phyloP scores from a whole-genome alignment of 768 basidiomycete species.

The Pulveroboletus sp. region DNA sequence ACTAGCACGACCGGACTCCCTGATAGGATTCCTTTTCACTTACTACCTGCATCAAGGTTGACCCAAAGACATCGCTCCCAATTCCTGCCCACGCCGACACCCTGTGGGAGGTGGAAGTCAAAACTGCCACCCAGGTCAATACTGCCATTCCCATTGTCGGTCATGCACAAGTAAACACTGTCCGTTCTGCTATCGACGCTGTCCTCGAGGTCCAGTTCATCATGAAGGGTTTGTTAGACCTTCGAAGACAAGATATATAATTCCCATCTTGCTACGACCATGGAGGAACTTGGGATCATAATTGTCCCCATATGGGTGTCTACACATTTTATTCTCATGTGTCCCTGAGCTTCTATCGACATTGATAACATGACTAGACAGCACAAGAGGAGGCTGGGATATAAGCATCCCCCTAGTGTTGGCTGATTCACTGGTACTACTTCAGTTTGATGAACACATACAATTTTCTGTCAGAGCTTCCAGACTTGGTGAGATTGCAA shows the following conservation, averaged over 20 bases:
- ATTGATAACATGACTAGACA: not conserved
- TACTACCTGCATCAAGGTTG: constrained; percentile 44
- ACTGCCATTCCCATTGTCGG: constrained; percentile 42
- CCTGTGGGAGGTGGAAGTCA: constrained; percentile 86
- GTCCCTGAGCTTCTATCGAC: too few species aligned
- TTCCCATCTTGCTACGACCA: not conserved
- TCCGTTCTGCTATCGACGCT: constrained; percentile 65
- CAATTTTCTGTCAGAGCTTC: constrained; percentile 46
- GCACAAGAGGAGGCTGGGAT: too few species aligned
- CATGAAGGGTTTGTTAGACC: constrained; percentile 80
- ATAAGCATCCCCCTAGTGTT: too few species aligned
- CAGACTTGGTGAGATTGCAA: constrained; percentile 59
- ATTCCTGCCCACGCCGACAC: constrained; percentile 76
- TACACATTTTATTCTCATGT: too few species aligned
- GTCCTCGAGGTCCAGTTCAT: constrained; percentile 76
- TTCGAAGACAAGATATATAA: constrained; percentile 68
- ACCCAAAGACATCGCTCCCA: constrained; percentile 68
- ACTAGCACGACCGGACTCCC: constrained; percentile 4
- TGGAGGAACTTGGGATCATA: not conserved
- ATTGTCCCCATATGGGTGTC: not conserved
- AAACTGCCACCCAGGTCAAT: constrained; percentile 72
- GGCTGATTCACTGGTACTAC: not conserved
- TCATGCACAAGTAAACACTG: constrained; percentile 58
- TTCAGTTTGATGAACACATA: not conserved
- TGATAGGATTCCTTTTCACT: constrained; percentile 1